A percentile compares a stretch with the other conserved stretches of the same genome.
Evolutionary conservation across 1,284 basidiomycete genomes (phyloP).

Genomic region (Heterobasidion parviporum): DNA sequence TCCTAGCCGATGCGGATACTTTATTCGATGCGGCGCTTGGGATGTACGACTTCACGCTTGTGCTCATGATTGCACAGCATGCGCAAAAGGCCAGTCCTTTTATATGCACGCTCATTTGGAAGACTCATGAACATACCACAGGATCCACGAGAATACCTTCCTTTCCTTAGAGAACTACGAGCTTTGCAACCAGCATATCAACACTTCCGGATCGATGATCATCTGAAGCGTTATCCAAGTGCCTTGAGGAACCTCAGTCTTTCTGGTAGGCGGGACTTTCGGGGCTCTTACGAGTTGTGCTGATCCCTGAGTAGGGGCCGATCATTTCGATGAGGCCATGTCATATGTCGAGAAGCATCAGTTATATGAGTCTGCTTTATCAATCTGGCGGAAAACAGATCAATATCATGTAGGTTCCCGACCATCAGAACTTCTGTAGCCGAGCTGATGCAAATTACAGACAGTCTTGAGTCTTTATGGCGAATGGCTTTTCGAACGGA

Average conservation of each 20-base stretch:
- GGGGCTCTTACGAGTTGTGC: neutral
- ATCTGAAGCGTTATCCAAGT: conserved; percentile 70
- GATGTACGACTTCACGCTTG: conserved; percentile 97
- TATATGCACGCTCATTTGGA: neutral
- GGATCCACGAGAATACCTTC: conserved; percentile 97
- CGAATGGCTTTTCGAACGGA: conserved; percentile 79
- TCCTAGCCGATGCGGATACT: conserved; percentile 89
- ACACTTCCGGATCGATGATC: conserved; percentile 88
- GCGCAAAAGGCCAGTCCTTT: conserved; percentile 74
- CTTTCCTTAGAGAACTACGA: conserved; percentile 88
- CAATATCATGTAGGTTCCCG: conserved; percentile 47
- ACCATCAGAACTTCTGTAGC: neutral
- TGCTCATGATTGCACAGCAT: conserved; percentile 94
- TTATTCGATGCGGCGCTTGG: conserved; percentile 94
- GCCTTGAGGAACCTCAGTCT: conserved; percentile 73
- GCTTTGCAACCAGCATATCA: conserved; percentile 80
- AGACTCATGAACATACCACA: conserved; percentile 22
- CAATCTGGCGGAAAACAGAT: conserved; percentile 62
- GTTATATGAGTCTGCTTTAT: conserved; percentile 69
- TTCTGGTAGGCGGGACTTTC: conserved; percentile 42
- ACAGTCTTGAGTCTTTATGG: conserved; percentile 75
- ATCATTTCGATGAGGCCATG: conserved; percentile 74
- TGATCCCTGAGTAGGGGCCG: conserved; percentile 30
- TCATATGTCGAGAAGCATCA: conserved; percentile 76
- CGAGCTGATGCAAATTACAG: conserved; percentile 8